Percentiles rank a stretch among this genome's conserved stretches.
These are phyloP conservation scores for Pyrrhoderma noxium DNA, from an alignment of 1,284 basidiomycete species.

Conservation along the genomic window DNA sequence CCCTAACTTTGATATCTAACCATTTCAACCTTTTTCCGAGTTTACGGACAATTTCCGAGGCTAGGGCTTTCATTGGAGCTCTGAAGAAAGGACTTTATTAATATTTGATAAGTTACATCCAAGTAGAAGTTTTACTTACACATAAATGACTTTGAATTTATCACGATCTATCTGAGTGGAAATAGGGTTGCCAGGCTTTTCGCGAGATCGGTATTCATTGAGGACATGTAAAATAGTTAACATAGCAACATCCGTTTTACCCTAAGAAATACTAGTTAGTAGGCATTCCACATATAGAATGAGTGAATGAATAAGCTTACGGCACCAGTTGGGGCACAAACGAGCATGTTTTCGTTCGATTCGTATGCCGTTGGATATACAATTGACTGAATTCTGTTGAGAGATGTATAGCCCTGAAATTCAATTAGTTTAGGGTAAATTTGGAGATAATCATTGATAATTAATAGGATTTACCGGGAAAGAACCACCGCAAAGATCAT, in stretches of 20 bases:
- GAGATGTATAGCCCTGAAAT: constrained; percentile 71
- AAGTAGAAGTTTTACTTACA: constrained; percentile 43
- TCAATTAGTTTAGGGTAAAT: no score
- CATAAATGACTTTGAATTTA: constrained; percentile 95
- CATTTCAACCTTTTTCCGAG: constrained; percentile 86
- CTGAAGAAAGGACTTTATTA: constrained; percentile 31
- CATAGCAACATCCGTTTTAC: constrained; percentile 99
- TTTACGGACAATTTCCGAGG: constrained; percentile 93
- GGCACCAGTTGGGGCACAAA: constrained; percentile 57
- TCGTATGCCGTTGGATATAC: constrained; percentile 91
- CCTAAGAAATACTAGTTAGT: constrained; percentile 39
- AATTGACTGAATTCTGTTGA: constrained; percentile 96
- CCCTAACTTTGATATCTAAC: constrained; percentile 83
- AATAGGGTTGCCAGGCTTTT: constrained; percentile 32
- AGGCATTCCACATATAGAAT: neutral
- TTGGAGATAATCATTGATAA: no score
- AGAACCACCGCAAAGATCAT: constrained; percentile 75
- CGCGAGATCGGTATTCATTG: constrained; percentile 53
- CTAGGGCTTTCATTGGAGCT: constrained; percentile 98
- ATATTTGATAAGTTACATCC: neutral
- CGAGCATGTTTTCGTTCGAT: constrained; percentile 93
- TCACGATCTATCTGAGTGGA: constrained; percentile 57
- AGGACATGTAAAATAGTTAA: constrained; percentile 87
- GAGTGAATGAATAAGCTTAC: constrained; percentile 1
- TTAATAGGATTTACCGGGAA: constrained; percentile 86